Percentiles rank a stretch among this genome's conserved stretches.
Conservation (phyloP, 2,329 filamentous ascomycete species). For the Ceratocystis colombiana region DNA sequence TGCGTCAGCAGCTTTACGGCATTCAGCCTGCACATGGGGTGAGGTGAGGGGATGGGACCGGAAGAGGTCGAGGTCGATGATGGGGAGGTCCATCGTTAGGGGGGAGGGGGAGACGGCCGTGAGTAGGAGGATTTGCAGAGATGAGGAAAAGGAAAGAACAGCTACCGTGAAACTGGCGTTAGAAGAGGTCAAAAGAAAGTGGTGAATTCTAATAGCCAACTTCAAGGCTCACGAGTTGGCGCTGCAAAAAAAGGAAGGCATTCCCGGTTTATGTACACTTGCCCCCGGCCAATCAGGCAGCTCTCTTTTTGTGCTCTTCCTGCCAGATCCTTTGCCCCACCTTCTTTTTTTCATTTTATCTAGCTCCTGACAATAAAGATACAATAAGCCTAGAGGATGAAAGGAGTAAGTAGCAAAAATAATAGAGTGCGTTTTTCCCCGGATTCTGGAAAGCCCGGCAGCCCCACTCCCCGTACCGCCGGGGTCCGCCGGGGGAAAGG, state of each 20-base stretch:
- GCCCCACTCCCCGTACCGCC: background rate
- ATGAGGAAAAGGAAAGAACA: too few species aligned
- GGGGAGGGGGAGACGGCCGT: background rate
- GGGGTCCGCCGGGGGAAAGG: background rate
- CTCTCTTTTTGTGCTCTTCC: background rate
- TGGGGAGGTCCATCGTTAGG: conserved; percentile 45
- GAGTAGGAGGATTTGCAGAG: background rate
- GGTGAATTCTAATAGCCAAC: background rate
- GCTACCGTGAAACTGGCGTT: too few species aligned
- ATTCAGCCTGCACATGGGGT: conserved; percentile 41
- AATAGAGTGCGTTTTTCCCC: background rate
- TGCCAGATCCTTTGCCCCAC: conserved; percentile 4
- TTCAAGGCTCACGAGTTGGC: background rate
- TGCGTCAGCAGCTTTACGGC: conserved; percentile 44
- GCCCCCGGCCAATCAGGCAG: background rate
- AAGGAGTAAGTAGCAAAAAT: background rate
- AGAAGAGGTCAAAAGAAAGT: too few species aligned
- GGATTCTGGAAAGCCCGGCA: background rate
- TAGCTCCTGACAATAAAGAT: background rate
- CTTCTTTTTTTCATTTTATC: background rate
- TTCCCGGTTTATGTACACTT: background rate
- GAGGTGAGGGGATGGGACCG: conserved; percentile 38
- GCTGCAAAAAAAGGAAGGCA: background rate
- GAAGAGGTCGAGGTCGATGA: conserved; percentile 51
- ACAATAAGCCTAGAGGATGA: background rate